Base-by-base conservation (phyloP, 768 basidiomycete species). In the Tulasnella sp. region DNA sequence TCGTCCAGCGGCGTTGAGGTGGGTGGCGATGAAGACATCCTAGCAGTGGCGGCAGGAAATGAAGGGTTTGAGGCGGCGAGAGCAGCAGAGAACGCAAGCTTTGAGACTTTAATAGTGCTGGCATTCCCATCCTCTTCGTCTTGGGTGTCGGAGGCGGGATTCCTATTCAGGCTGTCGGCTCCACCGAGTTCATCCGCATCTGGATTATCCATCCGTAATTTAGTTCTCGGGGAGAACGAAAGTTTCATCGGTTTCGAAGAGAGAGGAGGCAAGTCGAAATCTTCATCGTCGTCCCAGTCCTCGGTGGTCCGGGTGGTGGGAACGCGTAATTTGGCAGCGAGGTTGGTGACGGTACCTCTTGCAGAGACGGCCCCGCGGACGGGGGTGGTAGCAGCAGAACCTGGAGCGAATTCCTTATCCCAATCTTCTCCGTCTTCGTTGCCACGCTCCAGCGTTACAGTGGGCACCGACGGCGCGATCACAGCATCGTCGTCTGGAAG, bases 201-300 rank as follows among this genome's bases (percentile, higher is more conserved):
- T 0, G 21, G 25, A 45, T 8, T 53, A 17, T 54, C 58, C 57
- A 53, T 39, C 15, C 51, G 51, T 15, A 53, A 25, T 39, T 53
- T 53, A 23, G 51, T 53, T 19, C 51, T 35, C 7, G 51, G 51
- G 5, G 51, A 53, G 15, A 53, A 40, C 9, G 51, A 53, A 1
- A 53, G 51, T 27, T 39, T 35, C 14, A 53, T 19, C 19, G 51
- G 51, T 37, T 39, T 35, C 31, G 54, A 19, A 31, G 54, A 45
- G 25, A 25, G 54, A 1, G 54, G 54, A 1, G 54, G 54, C 6
- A 57, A 42, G 34, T 55, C 58, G 25, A 88, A 62, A 63, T 83
- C 76, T 78, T 88, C 80, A 63, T 87, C 83, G 21, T 77, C 62
- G 64, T 90, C 88, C 88, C 87, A 89, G 66, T 89, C 86, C 66